Percentiles rank a stretch among this genome's conserved stretches.
These are phyloP conservation scores for Hymenoscyphus linearis DNA, from an alignment of 2,329 filamentous ascomycete species.

Conservation along the genomic window DNA sequence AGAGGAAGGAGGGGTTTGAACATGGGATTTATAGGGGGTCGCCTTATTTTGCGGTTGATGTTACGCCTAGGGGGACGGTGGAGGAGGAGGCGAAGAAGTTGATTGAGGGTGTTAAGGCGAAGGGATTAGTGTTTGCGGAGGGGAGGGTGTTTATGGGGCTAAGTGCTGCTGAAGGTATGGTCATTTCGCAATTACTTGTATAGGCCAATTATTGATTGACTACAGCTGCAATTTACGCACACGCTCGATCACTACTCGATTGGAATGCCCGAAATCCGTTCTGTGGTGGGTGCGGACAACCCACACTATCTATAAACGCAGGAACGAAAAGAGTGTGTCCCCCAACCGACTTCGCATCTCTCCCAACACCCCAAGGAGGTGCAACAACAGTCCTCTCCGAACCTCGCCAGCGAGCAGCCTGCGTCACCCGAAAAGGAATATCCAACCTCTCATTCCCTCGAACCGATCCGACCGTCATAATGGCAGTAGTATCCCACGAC, in stretches of 20 bases:
- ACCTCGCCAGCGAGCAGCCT: slow-evolving; percentile 57
- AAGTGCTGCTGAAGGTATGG: slow-evolving; percentile 43
- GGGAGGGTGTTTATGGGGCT: slow-evolving; percentile 52
- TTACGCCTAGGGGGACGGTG: slow-evolving; percentile 65
- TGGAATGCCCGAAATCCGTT: slow-evolving; percentile 94
- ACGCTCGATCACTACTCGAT: slow-evolving; percentile 81
- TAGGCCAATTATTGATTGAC: background rate
- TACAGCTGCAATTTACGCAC: slow-evolving; percentile 81
- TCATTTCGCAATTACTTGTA: background rate
- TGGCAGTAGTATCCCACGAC: slow-evolving; percentile 80
- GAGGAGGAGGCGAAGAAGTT: slow-evolving; percentile 58
- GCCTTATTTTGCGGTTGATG: slow-evolving; percentile 86
- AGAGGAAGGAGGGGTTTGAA: slow-evolving; percentile 43
- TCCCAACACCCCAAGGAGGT: slow-evolving; percentile 35
- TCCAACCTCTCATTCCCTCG: slow-evolving; percentile 90
- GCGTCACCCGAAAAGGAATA: slow-evolving; percentile 75
- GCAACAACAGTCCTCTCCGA: slow-evolving; percentile 34
- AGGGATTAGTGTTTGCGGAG: slow-evolving; percentile 60
- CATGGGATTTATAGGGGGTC: slow-evolving; percentile 65
- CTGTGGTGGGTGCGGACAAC: slow-evolving; percentile 82
- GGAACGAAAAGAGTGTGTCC: slow-evolving; percentile 80
- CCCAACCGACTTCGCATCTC: slow-evolving; percentile 53
- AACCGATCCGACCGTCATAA: slow-evolving; percentile 84
- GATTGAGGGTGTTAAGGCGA: slow-evolving; percentile 52
- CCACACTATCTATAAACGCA: slow-evolving; percentile 71